phyloP scores from a whole-genome alignment of 2,329 filamentous ascomycete species.

The Trichocomaceae sp. region DNA sequence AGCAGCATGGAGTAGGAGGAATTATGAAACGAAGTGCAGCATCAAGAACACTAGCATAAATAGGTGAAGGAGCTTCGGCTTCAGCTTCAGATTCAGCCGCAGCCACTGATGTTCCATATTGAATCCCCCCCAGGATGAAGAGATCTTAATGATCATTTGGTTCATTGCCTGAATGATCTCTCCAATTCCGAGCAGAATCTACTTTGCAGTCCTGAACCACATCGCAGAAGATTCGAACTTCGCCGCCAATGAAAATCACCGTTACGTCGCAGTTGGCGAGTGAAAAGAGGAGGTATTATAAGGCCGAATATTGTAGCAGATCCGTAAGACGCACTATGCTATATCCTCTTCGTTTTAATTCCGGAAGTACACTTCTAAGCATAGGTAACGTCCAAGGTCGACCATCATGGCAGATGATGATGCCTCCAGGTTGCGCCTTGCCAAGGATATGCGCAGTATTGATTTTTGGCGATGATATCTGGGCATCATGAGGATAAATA shows the following conservation, averaged over 20 bases:
- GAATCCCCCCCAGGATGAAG: slow-evolving; percentile 1
- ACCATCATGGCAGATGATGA: slow-evolving; percentile 82
- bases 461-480: slow-evolving; percentile 61
- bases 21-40: not conserved
- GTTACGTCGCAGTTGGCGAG: slow-evolving; percentile 37
- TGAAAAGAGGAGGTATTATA: not conserved
- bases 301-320: slow-evolving; percentile 43
- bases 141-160: slow-evolving; percentile 7
- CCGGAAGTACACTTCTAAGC: slow-evolving; percentile 65
- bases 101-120: slow-evolving; percentile 1
- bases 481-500: slow-evolving; percentile 88
- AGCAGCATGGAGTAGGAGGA: not conserved
- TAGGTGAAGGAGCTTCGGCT: not conserved
- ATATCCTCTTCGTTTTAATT: slow-evolving; percentile 64
- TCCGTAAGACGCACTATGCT: slow-evolving; percentile 64
- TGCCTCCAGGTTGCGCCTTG: slow-evolving; percentile 67
- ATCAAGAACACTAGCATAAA: not conserved
- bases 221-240: slow-evolving; percentile 37
- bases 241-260: slow-evolving; percentile 35
- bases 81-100: not conserved
- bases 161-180: slow-evolving; percentile 8
- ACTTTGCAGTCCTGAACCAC: slow-evolving; percentile 39
- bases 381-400: slow-evolving; percentile 77
- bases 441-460: slow-evolving; percentile 76
- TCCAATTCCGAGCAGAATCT: slow-evolving; percentile 26